Evolutionary conservation across 805 yeast species (phyloP), one percentile per base, ranked within the genome.

Genomic region (Cyberlindnera samutprakarnensis): DNA sequence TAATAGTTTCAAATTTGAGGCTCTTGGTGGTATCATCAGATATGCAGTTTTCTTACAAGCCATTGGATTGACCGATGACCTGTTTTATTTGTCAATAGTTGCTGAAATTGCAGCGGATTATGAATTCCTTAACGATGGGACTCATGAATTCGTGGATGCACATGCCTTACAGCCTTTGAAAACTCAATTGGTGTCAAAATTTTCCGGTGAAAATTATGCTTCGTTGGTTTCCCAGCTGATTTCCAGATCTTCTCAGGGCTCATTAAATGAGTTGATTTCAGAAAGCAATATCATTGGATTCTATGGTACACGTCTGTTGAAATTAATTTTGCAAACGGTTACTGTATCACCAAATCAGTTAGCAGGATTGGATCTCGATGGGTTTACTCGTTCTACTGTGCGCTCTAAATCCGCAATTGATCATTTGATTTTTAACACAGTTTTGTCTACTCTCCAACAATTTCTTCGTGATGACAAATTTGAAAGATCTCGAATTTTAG

Each of bases 401-500:
- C 35, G 64, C 31, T 15, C 70, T 61, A 17, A 43, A 56, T 32
- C 62, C 47, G 25, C 44, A 53, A 6, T 54, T 1, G 42, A 39
- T 11, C 18, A 52, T 5, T 23, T 48, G 24, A 14, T 19, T 10
- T 38, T 43, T 14, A 37, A 63, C 2, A 53, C 72, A 9, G 46
- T 68, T 7, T 21, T 64, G 1, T 39, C 58, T 2, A 46, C 60
- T 2, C 39, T 57, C 6, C 54, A 57, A 7, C 65, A 64, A 18
- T 51, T 67, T 21, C 45, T 64, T 1, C 32, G 55, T 0, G 49
- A 65, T 8, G 36, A 55, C 0, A 56, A 59, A 23, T 61, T 72
- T 21, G 77, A 69, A 13, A 64, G 77, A 37, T 42, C 72, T 8
- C 66, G 87, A 41, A 80, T 76, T 41, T 63, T 65, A 34, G 58